Evolutionary conservation across 2,329 filamentous ascomycete genomes (phyloP).

Genomic region (Ceratocystis harringtonii): DNA sequence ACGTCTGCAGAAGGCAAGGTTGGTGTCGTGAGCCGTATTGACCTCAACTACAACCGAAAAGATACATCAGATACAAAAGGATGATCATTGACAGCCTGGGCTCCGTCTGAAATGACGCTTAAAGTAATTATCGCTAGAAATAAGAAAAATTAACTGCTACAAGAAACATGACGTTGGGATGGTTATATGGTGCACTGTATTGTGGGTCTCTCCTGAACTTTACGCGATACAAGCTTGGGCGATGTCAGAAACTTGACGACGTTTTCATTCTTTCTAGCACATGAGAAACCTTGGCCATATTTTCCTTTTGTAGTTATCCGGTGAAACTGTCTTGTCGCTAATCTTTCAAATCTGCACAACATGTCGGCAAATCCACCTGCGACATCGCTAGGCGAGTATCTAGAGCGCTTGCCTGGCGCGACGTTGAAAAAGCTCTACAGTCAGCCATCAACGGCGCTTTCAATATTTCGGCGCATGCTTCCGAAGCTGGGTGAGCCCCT

Average conservation of each 20-base stretch:
- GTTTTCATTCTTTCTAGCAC: background rate
- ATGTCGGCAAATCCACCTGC: slow-evolving; percentile 35
- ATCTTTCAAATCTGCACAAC: slow-evolving; percentile 18
- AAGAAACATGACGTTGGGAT: background rate
- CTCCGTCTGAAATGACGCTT: too few relatives aligned
- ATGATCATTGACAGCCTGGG: too few relatives aligned
- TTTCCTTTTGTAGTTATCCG: background rate
- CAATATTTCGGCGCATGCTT: slow-evolving; percentile 94
- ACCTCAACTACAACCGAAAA: too few relatives aligned
- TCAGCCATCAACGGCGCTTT: slow-evolving; percentile 86
- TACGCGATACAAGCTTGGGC: background rate
- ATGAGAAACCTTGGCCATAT: background rate
- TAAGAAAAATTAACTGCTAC: background rate
- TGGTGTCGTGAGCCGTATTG: too few relatives aligned
- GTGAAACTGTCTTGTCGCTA: too few relatives aligned
- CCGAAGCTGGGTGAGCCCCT: slow-evolving; percentile 56
- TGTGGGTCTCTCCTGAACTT: background rate
- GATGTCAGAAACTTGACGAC: background rate
- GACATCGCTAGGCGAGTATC: slow-evolving; percentile 61
- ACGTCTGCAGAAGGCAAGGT: too few relatives aligned
- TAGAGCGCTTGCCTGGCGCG: slow-evolving; percentile 78
- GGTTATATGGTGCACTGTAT: background rate
- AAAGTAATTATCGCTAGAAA: too few relatives aligned
- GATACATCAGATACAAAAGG: too few relatives aligned
- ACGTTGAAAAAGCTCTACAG: slow-evolving; percentile 87